Percentiles rank a stretch among this genome's conserved stretches.
Conservation (phyloP, 352 stramenopile species). For the Globisporangium radiosum region DNA sequence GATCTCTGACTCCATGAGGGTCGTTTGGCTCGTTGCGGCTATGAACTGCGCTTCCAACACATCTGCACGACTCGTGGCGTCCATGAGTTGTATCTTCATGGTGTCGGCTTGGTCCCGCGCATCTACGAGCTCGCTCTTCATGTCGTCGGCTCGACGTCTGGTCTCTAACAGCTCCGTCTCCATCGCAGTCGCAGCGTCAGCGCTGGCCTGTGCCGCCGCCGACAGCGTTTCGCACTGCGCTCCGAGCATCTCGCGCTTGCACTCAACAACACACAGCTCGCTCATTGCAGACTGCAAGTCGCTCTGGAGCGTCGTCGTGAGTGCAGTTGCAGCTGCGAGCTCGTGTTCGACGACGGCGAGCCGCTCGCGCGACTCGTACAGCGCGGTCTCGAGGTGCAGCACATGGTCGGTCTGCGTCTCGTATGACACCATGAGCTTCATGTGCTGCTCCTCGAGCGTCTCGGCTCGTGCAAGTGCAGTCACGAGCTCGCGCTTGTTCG, state of each 20-base stretch:
- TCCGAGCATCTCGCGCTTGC: constrained; percentile 10
- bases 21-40: no score
- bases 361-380: constrained; percentile 4
- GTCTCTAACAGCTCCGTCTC: not conserved
- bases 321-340: constrained; percentile 2
- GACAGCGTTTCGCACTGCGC: not conserved
- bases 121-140: not conserved
- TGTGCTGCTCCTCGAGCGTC: constrained; percentile 12
- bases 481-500: constrained; percentile 4
- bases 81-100: no score
- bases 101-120: not conserved
- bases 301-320: constrained; percentile 1
- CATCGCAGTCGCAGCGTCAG: not conserved
- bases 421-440: constrained; percentile 15
- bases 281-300: constrained; percentile 12
- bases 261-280: constrained; percentile 10
- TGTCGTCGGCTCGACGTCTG: not conserved
- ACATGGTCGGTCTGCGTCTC: constrained; percentile 7
- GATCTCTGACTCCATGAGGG: no score
- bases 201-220: not conserved
- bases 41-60: no score
- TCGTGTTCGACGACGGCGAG: not conserved
- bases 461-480: constrained; percentile 6
- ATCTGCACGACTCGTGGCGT: no score
- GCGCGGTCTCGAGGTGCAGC: constrained; percentile 10